A percentile compares a stretch with the other conserved stretches of the same genome.
These are phyloP conservation scores for Cyberlindnera maritima DNA, from an alignment of 805 yeast species.

Conservation along the genomic window DNA sequence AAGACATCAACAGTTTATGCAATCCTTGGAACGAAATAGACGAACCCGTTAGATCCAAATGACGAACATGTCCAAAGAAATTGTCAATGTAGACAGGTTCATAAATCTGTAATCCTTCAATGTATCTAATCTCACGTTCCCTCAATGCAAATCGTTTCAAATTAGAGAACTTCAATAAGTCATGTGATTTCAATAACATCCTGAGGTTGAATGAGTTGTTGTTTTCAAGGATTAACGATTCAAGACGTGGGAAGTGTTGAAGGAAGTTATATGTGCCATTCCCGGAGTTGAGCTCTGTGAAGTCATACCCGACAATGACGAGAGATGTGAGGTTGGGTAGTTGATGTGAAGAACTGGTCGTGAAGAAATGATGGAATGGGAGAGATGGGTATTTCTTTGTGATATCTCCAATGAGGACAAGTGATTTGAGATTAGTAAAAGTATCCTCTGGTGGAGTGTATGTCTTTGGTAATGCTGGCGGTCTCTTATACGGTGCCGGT, in stretches of 20 bases:
- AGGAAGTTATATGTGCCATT: constrained; percentile 26
- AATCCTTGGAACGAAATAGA: constrained; percentile 25
- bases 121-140: constrained; percentile 18
- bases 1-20: constrained; percentile 12
- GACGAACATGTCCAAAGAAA: constrained; percentile 14
- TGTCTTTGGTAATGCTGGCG: constrained; percentile 7
- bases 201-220: constrained; percentile 21
- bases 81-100: constrained; percentile 14
- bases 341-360: constrained; percentile 2
- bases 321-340: constrained; percentile 19
- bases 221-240: constrained; percentile 22
- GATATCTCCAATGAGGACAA: constrained; percentile 20
- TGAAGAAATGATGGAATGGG: constrained; percentile 23
- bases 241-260: constrained; percentile 17
- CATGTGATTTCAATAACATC: constrained; percentile 18
- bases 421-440: constrained; percentile 12
- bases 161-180: constrained; percentile 13
- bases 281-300: constrained; percentile 11
- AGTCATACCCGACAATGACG: constrained; percentile 24
- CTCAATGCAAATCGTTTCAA: constrained; percentile 19
- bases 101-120: constrained; percentile 16
- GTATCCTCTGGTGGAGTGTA: constrained; percentile 1
- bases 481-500: constrained; percentile 8
- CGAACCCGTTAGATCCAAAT: constrained; percentile 25
- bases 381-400: constrained; percentile 17